Evolutionary conservation across 2,329 filamentous ascomycete species (phyloP), one percentile per base, ranked within the genome.

Genomic region (Pleomassaria siparia): DNA sequence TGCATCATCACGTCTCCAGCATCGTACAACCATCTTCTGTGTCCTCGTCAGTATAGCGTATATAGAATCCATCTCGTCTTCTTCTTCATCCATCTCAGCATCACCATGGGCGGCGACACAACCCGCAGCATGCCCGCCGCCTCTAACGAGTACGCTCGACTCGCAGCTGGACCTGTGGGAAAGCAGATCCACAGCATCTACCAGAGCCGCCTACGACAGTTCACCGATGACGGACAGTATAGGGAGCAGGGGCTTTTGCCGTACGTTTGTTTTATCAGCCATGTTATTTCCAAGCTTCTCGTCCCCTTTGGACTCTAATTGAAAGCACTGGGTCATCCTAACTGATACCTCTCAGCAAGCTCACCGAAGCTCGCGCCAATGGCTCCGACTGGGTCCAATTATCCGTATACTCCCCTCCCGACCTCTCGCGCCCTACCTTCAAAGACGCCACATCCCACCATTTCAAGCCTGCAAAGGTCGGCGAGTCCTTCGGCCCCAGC

Each of bases 401-500:
- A 47, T 89, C 80, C 49, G 89, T 91, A 48, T 96, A 91, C 82
- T 86, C 88, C 47, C 89, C 90, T 12, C 91, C 91, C 1, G 78
- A 86, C 60, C 84, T 89, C 42, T 80, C 84, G 21, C 84, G 94
- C 13, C 94, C 94, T 2, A 85, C 86, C 3, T 99, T 99, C 74
- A 75, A 91, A 54, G 89, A 96, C 46, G 92, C 91, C 11, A 83
- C 78, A 11, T 80, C 77, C n/a, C 85, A 95, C 58, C 75, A 85
- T 6, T 99, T 92, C 75, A 81, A 80, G 43, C 80, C 85, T 40
- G 88, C 91, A 8, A 76, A 81, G 15, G 84, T 91, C 45, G 91
- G 92, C 49, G 80, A 87, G 48, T 83, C 78, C 6, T 97, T 97
- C 60, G 94, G 94, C 0, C 94, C 94, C 2, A 94, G 91, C 28